Conservation (phyloP, 371 early-diverging fungal genomes). For the Gilbertella persicaria region DNA sequence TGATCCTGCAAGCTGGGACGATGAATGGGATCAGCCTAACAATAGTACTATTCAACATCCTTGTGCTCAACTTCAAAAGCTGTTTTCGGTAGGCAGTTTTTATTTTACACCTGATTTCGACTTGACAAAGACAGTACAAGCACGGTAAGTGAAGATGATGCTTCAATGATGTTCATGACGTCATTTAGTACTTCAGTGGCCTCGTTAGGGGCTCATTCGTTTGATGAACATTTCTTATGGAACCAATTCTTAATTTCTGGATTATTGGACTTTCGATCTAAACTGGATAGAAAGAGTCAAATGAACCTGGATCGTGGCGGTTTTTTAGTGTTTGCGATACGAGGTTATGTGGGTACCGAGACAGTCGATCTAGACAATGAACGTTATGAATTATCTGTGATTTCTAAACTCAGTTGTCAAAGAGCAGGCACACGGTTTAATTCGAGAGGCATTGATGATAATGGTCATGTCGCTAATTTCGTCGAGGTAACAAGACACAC, state of each 20-base stretch:
- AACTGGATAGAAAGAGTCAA: constrained; percentile 63
- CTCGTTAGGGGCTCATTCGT: constrained; percentile 47
- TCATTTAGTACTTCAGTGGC: constrained; percentile 44
- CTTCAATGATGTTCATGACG: neutral
- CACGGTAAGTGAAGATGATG: constrained; percentile 39
- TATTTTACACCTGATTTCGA: constrained; percentile 80
- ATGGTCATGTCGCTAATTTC: constrained; percentile 97
- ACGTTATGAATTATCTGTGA: constrained; percentile 65
- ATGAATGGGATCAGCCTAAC: constrained; percentile 35
- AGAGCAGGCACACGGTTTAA: constrained; percentile 96
- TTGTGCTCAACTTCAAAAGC: constrained; percentile 62
- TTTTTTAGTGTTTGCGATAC: constrained; percentile 70
- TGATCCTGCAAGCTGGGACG: constrained; percentile 34
- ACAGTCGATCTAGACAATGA: constrained; percentile 44
- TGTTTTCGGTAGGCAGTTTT: constrained; percentile 72
- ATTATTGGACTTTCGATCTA: constrained; percentile 73
- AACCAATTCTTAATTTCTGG: constrained; percentile 82
- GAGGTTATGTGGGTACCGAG: constrained; percentile 68
- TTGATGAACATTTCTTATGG: constrained; percentile 86
- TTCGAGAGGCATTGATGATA: constrained; percentile 96
- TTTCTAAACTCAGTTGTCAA: constrained; percentile 92
- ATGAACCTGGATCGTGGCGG: constrained; percentile 71
- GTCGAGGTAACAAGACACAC: constrained; percentile 73
- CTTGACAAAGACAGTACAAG: constrained; percentile 70
- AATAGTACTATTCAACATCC: constrained; percentile 52